Conservation (phyloP, 2,329 filamentous ascomycete genomes). For the Fusarium albidum region DNA sequence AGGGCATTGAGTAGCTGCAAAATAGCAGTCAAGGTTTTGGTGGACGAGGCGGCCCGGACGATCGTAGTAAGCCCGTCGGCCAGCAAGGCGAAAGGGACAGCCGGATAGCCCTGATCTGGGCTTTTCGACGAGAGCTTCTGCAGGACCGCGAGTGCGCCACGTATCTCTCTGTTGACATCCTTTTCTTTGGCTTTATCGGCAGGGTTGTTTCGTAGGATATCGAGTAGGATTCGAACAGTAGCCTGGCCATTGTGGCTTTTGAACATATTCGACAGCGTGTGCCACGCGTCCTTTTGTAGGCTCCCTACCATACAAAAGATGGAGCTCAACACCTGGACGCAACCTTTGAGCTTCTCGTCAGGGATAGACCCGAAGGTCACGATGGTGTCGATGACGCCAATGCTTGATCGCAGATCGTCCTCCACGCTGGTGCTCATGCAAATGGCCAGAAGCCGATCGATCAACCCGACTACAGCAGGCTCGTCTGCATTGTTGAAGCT, state of each 20-base stretch:
- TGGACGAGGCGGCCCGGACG: conserved; percentile 53
- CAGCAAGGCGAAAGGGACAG: conserved; percentile 65
- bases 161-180: conserved; percentile 63
- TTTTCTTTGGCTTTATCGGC: conserved; percentile 57
- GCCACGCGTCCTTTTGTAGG: conserved; percentile 72
- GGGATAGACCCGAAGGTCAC: conserved; percentile 78
- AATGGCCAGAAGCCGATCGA: conserved; percentile 70
- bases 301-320: conserved; percentile 72
- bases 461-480: conserved; percentile 65
- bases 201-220: conserved; percentile 63
- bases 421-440: conserved; percentile 72
- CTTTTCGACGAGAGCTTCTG: conserved; percentile 69
- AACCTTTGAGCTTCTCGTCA: conserved; percentile 66
- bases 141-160: conserved; percentile 69
- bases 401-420: conserved; percentile 72
- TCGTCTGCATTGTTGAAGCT: conserved; percentile 75
- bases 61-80: conserved; percentile 65
- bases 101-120: conserved; percentile 66
- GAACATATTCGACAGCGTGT: conserved; percentile 74
- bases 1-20: conserved; percentile 63
- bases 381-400: conserved; percentile 73
- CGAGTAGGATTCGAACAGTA: conserved; percentile 71
- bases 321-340: conserved; percentile 75
- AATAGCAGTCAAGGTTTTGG: conserved; percentile 56
- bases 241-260: conserved; percentile 77